These are phyloP conservation scores for Albugo candida DNA, from an alignment of 352 stramenopile genomes.

Conservation along the genomic window DNA sequence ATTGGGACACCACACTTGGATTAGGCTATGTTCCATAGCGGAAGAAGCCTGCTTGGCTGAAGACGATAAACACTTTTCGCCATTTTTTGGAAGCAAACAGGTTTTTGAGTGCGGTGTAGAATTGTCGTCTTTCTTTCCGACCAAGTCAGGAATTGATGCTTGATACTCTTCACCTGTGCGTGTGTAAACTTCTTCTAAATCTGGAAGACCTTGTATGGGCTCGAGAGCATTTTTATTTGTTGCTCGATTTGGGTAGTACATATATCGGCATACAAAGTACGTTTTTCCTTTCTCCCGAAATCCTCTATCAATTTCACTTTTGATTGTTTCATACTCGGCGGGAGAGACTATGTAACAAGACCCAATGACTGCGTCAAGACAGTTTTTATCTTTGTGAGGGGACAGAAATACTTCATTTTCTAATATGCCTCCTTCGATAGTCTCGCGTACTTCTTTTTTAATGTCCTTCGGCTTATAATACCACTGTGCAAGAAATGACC, in stretches of 20 bases:
- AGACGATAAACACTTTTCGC: no score
- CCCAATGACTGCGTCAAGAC: constrained; percentile 51
- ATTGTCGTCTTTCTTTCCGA: neutral
- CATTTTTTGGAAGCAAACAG: no score
- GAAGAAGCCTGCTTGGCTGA: no score
- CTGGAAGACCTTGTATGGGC: no score
- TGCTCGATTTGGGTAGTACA: constrained; percentile 53
- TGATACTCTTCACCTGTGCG: constrained; percentile 40
- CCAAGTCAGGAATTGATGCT: constrained; percentile 22
- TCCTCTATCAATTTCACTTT: constrained; percentile 43
- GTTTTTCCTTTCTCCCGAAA: constrained; percentile 40
- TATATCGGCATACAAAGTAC: constrained; percentile 62
- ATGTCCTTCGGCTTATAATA: constrained; percentile 73
- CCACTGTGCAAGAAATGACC: constrained; percentile 60
- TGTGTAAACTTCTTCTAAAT: constrained; percentile 30
- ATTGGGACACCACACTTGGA: constrained; percentile 50
- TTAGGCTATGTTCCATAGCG: no score
- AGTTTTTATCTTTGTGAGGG: constrained; percentile 69
- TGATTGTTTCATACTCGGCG: constrained; percentile 52
- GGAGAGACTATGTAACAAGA: constrained; percentile 55
- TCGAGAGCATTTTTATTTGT: constrained; percentile 30
- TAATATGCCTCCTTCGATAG: constrained; percentile 34
- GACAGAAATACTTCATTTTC: constrained; percentile 68
- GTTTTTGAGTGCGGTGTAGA: neutral
- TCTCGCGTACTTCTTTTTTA: constrained; percentile 29